Percentiles rank a stretch among this genome's conserved stretches.
Conservation (phyloP, 2,329 filamentous ascomycete species). For the Paramyrothecium roridum region DNA sequence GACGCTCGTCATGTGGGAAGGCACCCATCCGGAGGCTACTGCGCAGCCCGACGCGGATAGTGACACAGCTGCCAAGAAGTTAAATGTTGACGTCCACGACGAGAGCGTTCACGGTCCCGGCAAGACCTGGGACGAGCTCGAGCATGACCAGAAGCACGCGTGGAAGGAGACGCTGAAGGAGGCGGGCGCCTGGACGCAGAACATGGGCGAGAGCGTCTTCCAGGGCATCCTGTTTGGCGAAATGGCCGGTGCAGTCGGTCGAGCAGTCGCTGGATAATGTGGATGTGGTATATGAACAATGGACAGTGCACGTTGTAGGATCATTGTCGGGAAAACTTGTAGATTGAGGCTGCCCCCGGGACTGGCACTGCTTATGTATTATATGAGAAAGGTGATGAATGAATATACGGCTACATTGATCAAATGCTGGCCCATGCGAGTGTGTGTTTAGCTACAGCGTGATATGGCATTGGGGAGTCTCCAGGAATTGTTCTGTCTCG, state of each 20-base stretch:
- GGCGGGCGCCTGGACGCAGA: slow-evolving; percentile 75
- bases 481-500: no score
- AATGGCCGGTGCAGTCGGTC: slow-evolving; percentile 60
- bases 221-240: slow-evolving; percentile 76
- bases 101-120: slow-evolving; percentile 47
- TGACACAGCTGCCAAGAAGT: slow-evolving; percentile 11
- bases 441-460: no score
- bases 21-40: slow-evolving; percentile 11
- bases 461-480: no score
- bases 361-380: no score
- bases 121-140: slow-evolving; percentile 69
- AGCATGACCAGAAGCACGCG: slow-evolving; percentile 54
- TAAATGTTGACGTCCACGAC: slow-evolving; percentile 43
- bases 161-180: slow-evolving; percentile 70
- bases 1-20: slow-evolving; percentile 34
- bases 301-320: no score
- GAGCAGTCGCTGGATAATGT: slow-evolving; percentile 40
- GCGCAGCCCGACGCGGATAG: slow-evolving; percentile 11
- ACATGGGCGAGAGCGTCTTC: slow-evolving; percentile 74
- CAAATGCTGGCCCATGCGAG: no score
- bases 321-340: no score
- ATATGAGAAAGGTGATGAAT: no score
- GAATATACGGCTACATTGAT: no score
- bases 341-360: no score
- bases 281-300: neutral